Base-by-base conservation (phyloP, 202 grass and related monocot genomes). In the Dendrocalamus latiflorus region DNA sequence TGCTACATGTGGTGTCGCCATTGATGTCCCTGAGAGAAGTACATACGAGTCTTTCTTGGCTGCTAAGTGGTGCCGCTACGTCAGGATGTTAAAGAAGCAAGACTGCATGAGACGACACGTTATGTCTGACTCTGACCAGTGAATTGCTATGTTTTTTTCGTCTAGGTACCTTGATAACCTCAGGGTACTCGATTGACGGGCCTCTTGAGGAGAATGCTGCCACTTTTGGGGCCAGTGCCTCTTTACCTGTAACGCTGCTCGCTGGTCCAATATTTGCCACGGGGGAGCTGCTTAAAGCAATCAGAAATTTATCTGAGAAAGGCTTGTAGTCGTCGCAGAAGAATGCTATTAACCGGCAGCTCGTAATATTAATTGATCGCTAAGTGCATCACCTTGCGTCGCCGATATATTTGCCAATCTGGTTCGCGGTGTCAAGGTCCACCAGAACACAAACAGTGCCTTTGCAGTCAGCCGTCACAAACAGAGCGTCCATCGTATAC, bases 51-150 rank as follows among this genome's bases (percentile, higher is more conserved):
- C 11, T 70, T 25, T 1, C 10, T 0, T 1, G 5, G 91, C 91
- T 49, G 87, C 94, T 60, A 97, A 57, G 64, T 36, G 94, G 94
- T 51, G 94, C 94, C 5, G 87, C 94, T 84, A 94, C 74, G 89
- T 97, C 94, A 51, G 89, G 91, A 89, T 94, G 60, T 57, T 57
- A 37, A 57, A 21, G 44, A 57, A 24, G 22, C n/a, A 43, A 43
- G 60, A 11, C 54, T 8, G 21, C 47, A 5, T 65, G 36, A 71
- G 80, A 73, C 51, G 24, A 63, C 28, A 1, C 5, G 0, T 57
- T 6, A 71, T 42, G 66, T 12, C 5, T 15, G 9, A 45, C 9
- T 54, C 41, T 42, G 9, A 18, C 4, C 9, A 33, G 9, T 6
- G 50, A 26, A 51, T 3, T 30, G 12, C 12, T 1, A 33, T 7